phyloP scores from a whole-genome alignment of 345 rosid genomes.

The Combretum micranthum region DNA sequence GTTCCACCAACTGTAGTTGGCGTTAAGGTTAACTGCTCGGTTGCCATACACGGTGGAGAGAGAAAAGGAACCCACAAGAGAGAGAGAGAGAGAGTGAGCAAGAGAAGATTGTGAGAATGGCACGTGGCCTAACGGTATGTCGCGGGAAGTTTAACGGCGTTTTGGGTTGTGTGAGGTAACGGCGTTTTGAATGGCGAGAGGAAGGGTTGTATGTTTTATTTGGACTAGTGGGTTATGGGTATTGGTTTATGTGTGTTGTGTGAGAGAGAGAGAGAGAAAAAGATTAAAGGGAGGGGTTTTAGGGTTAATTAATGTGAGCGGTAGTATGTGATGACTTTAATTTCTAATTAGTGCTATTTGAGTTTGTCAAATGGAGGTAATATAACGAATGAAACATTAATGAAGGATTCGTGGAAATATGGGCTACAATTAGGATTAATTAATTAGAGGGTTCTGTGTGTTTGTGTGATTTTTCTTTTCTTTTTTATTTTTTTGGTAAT shows the following conservation, averaged over 20 bases:
- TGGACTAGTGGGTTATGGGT: no score
- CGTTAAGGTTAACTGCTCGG: constrained; percentile 40
- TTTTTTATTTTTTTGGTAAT: no score
- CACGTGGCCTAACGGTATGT: no score
- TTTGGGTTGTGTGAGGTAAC: constrained; percentile 3
- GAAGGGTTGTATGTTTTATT: no score
- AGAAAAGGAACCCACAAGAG: no score
- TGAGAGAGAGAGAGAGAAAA: constrained; percentile 8
- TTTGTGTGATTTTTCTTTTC: no score
- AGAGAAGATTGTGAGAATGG: no score
- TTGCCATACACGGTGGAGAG: constrained; percentile 24
- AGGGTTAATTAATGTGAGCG: constrained; percentile 8
- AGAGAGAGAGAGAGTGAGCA: no score
- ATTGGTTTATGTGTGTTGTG: no score
- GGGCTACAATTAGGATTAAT: neutral
- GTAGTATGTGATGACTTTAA: neutral
- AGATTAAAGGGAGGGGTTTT: constrained; percentile 6
- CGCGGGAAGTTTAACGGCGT: no score
- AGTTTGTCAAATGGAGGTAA: no score
- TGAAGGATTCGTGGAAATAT: neutral
- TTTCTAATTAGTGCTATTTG: neutral
- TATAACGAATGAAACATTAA: neutral
- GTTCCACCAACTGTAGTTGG: constrained; percentile 4
- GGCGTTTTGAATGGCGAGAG: constrained; percentile 5
- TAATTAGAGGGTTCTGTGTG: neutral